Conservation (phyloP, 129 eudicot genomes). For the Flaveria linearis region DNA sequence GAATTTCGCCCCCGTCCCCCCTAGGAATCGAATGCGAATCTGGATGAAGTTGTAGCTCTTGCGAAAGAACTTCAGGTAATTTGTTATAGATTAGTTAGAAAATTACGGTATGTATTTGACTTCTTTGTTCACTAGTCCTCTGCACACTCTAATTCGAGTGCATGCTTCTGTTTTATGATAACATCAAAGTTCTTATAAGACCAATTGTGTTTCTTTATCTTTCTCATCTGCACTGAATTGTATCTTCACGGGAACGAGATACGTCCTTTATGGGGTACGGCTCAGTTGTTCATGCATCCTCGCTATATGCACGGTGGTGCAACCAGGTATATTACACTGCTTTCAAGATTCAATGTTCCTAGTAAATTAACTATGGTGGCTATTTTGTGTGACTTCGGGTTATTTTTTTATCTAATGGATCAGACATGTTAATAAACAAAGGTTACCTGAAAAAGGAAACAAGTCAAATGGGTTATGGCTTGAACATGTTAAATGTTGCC, state of each 20-base stretch:
- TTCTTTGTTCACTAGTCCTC: not conserved
- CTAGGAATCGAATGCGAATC: slow-evolving; percentile 81
- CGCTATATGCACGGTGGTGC: slow-evolving; percentile 58
- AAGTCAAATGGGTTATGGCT: too few species aligned
- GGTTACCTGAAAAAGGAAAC: too few species aligned
- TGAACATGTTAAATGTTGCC: too few species aligned
- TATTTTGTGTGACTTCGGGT: too few species aligned
- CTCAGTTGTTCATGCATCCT: slow-evolving; percentile 73
- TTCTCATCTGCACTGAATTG: too few species aligned
- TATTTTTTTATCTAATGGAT: too few species aligned
- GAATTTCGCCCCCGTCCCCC: not conserved
- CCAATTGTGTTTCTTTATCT: not conserved
- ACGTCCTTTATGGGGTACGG: slow-evolving; percentile 65
- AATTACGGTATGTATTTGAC: not conserved
- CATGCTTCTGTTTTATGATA: not conserved
- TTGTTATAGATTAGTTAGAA: not conserved
- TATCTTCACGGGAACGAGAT: slow-evolving; percentile 58
- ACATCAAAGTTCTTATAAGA: too few species aligned
- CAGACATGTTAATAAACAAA: too few species aligned
- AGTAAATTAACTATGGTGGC: too few species aligned
- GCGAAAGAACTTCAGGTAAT: slow-evolving; percentile 95
- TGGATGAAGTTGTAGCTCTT: slow-evolving; percentile 95
- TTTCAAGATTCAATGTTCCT: too few species aligned
- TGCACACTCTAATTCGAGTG: not conserved
- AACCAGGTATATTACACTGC: slow-evolving; percentile 46